Conservation (phyloP, 2,329 filamentous ascomycete genomes). For the Dendryphion nanum region DNA sequence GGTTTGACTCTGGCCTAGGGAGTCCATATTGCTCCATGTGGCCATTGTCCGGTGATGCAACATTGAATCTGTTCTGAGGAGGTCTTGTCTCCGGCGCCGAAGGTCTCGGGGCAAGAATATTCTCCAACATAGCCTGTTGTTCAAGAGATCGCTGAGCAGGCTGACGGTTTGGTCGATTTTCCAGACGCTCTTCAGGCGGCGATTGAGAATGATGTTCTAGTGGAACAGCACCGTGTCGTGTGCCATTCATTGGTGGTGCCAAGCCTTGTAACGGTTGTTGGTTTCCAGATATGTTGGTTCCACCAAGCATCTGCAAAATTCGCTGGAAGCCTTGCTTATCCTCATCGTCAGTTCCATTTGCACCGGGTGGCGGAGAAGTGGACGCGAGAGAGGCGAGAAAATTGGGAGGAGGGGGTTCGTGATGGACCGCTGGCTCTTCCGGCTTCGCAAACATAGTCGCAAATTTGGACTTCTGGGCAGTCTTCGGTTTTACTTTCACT, state of each 20-base stretch:
- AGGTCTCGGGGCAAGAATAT: conserved; percentile 33
- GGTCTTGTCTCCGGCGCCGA: conserved; percentile 27
- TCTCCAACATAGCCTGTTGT: conserved; percentile 36
- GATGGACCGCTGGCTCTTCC: conserved; percentile 28
- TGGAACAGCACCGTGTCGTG: conserved; percentile 28
- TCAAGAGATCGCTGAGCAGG: conserved; percentile 28
- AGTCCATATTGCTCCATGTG: conserved; percentile 29
- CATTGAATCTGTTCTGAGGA: conserved; percentile 32
- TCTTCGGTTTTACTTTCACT: conserved; percentile 44
- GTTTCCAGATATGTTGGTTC: conserved; percentile 25
- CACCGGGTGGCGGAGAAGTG: conserved; percentile 16
- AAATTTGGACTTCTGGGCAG: conserved; percentile 78
- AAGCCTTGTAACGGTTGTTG: conserved; percentile 16
- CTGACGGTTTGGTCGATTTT: conserved; percentile 15
- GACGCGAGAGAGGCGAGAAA: conserved; percentile 11
- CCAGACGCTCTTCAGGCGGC: conserved; percentile 23
- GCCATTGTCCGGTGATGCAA: conserved; percentile 35
- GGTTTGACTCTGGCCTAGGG: conserved; percentile 30
- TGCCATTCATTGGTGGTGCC: conserved; percentile 24
- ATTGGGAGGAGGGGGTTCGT: conserved; percentile 11
- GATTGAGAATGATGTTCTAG: conserved; percentile 33
- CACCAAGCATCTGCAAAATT: conserved; percentile 77
- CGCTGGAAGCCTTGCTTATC: conserved; percentile 86
- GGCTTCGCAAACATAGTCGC: conserved; percentile 65
- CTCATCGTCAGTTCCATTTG: conserved; percentile 53